Evolutionary conservation across 306 rosid species (phyloP).

Genomic region (Cucurbita argyrosperma): DNA sequence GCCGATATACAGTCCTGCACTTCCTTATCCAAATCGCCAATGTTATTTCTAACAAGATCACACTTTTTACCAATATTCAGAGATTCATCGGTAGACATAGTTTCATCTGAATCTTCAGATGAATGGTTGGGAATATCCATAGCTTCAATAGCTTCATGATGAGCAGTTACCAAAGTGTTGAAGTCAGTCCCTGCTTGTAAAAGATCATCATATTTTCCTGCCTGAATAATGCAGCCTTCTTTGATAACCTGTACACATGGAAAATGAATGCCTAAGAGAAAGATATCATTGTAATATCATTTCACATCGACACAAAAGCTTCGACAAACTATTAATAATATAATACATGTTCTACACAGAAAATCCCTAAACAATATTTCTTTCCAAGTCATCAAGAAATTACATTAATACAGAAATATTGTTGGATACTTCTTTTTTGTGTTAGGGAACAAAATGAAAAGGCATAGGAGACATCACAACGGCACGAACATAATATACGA

Average conservation of each 20-base stretch:
- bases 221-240: conserved; percentile 79
- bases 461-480: neutral
- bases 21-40: conserved; percentile 71
- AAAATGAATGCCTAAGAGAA: neutral
- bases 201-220: conserved; percentile 93
- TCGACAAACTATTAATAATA: neutral
- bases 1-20: conserved; percentile 66
- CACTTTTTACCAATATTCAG: conserved; percentile 31
- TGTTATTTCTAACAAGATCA: conserved; percentile 27
- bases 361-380: neutral
- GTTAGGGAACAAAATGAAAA: neutral
- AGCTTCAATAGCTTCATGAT: conserved; percentile 97
- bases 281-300: neutral
- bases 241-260: conserved; percentile 60
- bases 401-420: neutral
- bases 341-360: neutral
- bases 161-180: conserved; percentile 77
- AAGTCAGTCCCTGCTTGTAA: conserved; percentile 97
- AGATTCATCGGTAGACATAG: conserved; percentile 34
- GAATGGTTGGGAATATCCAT: conserved; percentile 89
- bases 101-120: conserved; percentile 82
- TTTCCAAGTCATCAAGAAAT: neutral
- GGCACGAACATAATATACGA: neutral
- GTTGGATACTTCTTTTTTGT: neutral
- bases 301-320: neutral